A percentile compares a stretch with the other conserved stretches of the same genome.
These are phyloP conservation scores for Gymnopilus dilepis DNA, from an alignment of 768 basidiomycete genomes.

Conservation along the genomic window DNA sequence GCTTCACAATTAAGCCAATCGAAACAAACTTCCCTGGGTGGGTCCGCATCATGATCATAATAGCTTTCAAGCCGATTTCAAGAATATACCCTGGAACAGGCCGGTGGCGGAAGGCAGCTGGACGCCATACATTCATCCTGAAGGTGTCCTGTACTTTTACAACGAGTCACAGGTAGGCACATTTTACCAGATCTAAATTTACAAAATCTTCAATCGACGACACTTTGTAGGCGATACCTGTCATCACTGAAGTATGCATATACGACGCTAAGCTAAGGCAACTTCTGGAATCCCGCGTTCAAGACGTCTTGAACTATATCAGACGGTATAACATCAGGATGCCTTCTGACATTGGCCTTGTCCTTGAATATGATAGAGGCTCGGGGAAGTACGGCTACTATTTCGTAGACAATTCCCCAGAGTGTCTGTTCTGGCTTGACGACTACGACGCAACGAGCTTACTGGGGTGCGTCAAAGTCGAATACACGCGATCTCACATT, in stretches of 20 bases:
- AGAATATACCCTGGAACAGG: too few relatives aligned
- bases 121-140: conserved; percentile 27
- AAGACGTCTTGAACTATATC: conserved; percentile 22
- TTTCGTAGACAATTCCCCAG: conserved; percentile 49
- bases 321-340: conserved; percentile 18
- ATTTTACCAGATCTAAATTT: not conserved
- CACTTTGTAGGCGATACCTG: conserved; percentile 16
- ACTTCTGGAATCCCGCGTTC: conserved; percentile 22
- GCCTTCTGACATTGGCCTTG: conserved; percentile 19
- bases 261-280: conserved; percentile 19
- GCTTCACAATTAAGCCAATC: conserved; percentile 5
- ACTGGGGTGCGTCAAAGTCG: conserved; percentile 36
- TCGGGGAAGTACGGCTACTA: conserved; percentile 45
- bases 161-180: conserved; percentile 16
- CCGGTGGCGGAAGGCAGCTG: conserved; percentile 11
- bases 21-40: conserved; percentile 8
- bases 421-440: conserved; percentile 60
- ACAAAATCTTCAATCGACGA: too few relatives aligned
- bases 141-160: conserved; percentile 32
- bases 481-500: conserved; percentile 36
- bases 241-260: conserved; percentile 34
- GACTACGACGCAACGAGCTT: conserved; percentile 40
- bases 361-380: conserved; percentile 24
- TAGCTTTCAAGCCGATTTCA: too few relatives aligned
- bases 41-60: too few relatives aligned